A percentile compares a stretch with the other conserved stretches of the same genome.
phyloP scores from a whole-genome alignment of 345 rosid species.

The Camelina hispida region DNA sequence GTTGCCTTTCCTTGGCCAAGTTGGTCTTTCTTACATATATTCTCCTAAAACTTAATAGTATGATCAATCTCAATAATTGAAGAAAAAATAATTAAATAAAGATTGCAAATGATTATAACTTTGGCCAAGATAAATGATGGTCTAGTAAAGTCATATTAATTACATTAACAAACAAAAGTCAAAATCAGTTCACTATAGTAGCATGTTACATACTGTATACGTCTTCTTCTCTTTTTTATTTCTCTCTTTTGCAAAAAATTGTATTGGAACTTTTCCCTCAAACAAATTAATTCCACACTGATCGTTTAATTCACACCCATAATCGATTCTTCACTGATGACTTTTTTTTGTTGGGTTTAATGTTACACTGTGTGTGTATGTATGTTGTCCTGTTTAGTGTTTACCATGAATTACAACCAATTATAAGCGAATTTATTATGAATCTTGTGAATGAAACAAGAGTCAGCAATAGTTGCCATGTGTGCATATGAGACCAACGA shows the following conservation, averaged over 20 bases:
- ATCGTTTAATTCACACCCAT: no score
- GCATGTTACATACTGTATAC: conserved; percentile 8
- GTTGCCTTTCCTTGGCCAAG: conserved; percentile 30
- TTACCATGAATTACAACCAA: conserved; percentile 29
- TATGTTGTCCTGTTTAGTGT: not conserved
- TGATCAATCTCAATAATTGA: conserved; percentile 30
- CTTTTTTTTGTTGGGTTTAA: no score
- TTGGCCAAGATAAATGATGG: conserved; percentile 33
- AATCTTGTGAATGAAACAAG: conserved; percentile 31
- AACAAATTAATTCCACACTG: no score
- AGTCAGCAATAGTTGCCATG: conserved; percentile 40
- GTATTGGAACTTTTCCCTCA: no score
- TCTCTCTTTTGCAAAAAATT: no score
- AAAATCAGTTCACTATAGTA: conserved; percentile 6
- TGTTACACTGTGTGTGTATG: no score
- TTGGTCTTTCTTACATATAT: conserved; percentile 15
- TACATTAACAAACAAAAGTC: conserved; percentile 25
- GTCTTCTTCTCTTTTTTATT: no score
- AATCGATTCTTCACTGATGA: no score
- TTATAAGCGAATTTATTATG: conserved; percentile 17
- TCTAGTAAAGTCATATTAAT: conserved; percentile 32
- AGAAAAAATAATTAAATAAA: conserved; percentile 17
- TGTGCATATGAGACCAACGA: conserved; percentile 34
- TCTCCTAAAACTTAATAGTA: conserved; percentile 10
- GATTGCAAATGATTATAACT: conserved; percentile 36